phyloP scores from a whole-genome alignment of 1,284 basidiomycete genomes.

The Tilletiopsis washingtonensis region DNA sequence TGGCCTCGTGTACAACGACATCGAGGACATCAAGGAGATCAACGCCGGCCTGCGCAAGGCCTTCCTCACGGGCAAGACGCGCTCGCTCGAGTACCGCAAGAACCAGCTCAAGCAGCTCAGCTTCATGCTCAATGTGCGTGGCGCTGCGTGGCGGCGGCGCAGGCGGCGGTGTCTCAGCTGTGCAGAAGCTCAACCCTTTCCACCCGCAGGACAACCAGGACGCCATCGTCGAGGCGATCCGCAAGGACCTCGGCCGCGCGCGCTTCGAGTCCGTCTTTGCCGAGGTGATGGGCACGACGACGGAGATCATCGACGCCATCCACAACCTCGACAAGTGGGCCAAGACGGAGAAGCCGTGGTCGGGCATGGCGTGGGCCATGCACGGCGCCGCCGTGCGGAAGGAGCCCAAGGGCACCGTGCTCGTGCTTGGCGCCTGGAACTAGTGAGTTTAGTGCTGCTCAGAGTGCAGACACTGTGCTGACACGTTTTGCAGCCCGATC shows the following conservation, averaged over 20 bases:
- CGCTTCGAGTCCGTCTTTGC: slow-evolving; percentile 45
- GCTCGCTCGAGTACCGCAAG: slow-evolving; percentile 56
- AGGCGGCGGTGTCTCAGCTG: too few relatives aligned
- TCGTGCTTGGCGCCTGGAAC: slow-evolving; percentile 51
- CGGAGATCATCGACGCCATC: slow-evolving; percentile 61
- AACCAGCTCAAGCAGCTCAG: slow-evolving; percentile 61
- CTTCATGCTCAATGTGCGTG: slow-evolving; percentile 52
- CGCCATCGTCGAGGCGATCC: slow-evolving; percentile 53
- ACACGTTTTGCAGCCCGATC: too few relatives aligned
- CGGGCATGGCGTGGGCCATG: slow-evolving; percentile 39
- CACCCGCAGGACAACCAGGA: slow-evolving; percentile 53
- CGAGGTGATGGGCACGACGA: slow-evolving; percentile 43
- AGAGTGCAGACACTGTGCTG: too few relatives aligned
- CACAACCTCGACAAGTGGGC: slow-evolving; percentile 56
- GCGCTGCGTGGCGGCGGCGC: neutral
- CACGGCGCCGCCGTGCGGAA: slow-evolving; percentile 43
- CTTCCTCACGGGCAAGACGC: slow-evolving; percentile 55
- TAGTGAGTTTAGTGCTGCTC: slow-evolving; percentile 43
- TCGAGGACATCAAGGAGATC: slow-evolving; percentile 5
- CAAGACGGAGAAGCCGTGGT: slow-evolving; percentile 38
- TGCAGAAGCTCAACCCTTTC: too few relatives aligned
- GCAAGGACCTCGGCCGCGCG: slow-evolving; percentile 56
- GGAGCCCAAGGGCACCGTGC: slow-evolving; percentile 49
- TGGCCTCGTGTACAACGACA: neutral
- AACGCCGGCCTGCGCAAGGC: slow-evolving; percentile 50